phyloP scores from a whole-genome alignment of 2,329 filamentous ascomycete genomes.

The Trichoderma koningii region DNA sequence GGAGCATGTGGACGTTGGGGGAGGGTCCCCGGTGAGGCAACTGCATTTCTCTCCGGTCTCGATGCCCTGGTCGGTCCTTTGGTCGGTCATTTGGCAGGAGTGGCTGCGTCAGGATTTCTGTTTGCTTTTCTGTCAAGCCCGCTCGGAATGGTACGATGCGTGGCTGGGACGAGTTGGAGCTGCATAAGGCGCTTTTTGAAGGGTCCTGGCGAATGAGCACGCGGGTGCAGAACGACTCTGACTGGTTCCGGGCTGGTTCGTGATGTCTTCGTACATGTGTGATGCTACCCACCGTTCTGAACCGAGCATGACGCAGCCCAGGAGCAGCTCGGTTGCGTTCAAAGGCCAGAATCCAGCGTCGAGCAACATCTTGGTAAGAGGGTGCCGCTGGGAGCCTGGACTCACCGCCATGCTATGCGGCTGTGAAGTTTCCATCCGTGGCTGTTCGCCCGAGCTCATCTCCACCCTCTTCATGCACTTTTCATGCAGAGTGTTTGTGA shows the following conservation, averaged over 20 bases:
- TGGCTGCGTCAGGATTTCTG: neutral
- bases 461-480: slow-evolving; percentile 19
- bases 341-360: neutral
- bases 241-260: neutral
- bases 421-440: slow-evolving; percentile 12
- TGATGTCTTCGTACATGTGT: slow-evolving; percentile 5
- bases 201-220: slow-evolving; percentile 1
- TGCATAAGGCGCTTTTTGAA: neutral
- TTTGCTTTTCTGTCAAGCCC: neutral
- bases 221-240: neutral
- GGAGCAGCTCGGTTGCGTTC: neutral
- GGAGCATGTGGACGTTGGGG: neutral
- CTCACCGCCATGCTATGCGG: slow-evolving; percentile 18
- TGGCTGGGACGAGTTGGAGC: slow-evolving; percentile 2
- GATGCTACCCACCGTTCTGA: slow-evolving; percentile 3
- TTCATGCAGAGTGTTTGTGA: slow-evolving; percentile 16
- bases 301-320: neutral
- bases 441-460: slow-evolving; percentile 11
- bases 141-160: slow-evolving; percentile 6
- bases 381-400: neutral
- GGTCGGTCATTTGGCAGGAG: neutral
- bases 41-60: neutral
- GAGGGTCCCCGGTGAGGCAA: slow-evolving; percentile 6
- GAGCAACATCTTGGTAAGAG: neutral
- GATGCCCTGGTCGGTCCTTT: slow-evolving; percentile 12